A percentile compares a stretch with the other conserved stretches of the same genome.
These are phyloP conservation scores for barrel medic (Medicago truncatula) DNA, from an alignment of 306 rosid genomes.

Conservation along the genomic window MtrunA17r5.0-ANR NC_053047.1:1220001-1220500, in stretches of 20 bases:
- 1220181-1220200: background rate
- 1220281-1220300: background rate
- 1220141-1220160: background rate
- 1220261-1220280: conserved; percentile 11
- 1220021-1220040: no score
- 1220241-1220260: conserved; percentile 36
- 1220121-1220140: conserved; percentile 31
- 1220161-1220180: conserved; percentile 37
- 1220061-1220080: no score
- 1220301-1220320: conserved; percentile 27
- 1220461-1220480: no score
- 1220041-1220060: no score
- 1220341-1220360: background rate
- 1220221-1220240: conserved; percentile 2
- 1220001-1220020: no score
- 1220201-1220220: background rate
- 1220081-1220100: no score
- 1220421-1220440: no score
- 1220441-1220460: no score
- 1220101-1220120: background rate
- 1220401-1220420: no score
- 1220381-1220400: no score
- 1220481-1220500: no score
- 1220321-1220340: background rate
- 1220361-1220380: no score